A percentile compares a stretch with the other conserved stretches of the same genome.
These are phyloP conservation scores for Aspergillus incahuasiensis DNA, from an alignment of 495 filamentous ascomycete species.

Conservation along the genomic window DNA sequence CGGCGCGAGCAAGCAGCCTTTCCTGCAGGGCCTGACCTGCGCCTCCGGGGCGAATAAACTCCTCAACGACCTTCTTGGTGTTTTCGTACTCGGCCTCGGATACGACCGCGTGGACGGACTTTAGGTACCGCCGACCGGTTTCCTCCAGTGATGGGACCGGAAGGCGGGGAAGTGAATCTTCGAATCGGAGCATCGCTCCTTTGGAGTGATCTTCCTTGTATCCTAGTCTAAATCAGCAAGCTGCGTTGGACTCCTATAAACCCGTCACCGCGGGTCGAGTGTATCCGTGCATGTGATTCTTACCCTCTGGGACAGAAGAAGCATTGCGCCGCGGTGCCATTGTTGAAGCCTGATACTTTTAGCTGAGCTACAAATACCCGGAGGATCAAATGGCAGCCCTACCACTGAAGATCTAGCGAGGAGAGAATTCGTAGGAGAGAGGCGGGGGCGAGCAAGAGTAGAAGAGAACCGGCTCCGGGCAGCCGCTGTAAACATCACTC, in stretches of 20 bases:
- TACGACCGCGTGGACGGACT: slow-evolving; percentile 81
- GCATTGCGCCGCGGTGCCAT: slow-evolving; percentile 44
- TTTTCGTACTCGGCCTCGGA: slow-evolving; percentile 65
- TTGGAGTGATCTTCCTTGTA: slow-evolving; percentile 91
- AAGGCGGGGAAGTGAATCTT: slow-evolving; percentile 87
- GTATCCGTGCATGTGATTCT: slow-evolving; percentile 25
- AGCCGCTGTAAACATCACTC: slow-evolving; percentile 47
- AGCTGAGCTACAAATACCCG: background rate
- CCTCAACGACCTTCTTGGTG: slow-evolving; percentile 77
- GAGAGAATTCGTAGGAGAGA: slow-evolving; percentile 34
- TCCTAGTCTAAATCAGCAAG: slow-evolving; percentile 44
- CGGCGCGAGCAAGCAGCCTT: slow-evolving; percentile 73
- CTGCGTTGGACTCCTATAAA: background rate
- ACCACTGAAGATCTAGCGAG: slow-evolving; percentile 36
- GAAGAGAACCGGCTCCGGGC: slow-evolving; percentile 43
- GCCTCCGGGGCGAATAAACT: slow-evolving; percentile 77
- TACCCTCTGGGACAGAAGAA: slow-evolving; percentile 47
- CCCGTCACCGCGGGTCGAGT: background rate
- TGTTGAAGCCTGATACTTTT: slow-evolving; percentile 26
- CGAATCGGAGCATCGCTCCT: slow-evolving; percentile 90
- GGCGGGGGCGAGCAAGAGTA: slow-evolving; percentile 37
- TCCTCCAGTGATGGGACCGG: slow-evolving; percentile 94
- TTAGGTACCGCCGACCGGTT: slow-evolving; percentile 85
- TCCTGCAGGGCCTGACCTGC: slow-evolving; percentile 83
- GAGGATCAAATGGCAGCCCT: slow-evolving; percentile 16